phyloP scores from a whole-genome alignment of 495 filamentous ascomycete genomes.

The Neurospora sp. region DNA sequence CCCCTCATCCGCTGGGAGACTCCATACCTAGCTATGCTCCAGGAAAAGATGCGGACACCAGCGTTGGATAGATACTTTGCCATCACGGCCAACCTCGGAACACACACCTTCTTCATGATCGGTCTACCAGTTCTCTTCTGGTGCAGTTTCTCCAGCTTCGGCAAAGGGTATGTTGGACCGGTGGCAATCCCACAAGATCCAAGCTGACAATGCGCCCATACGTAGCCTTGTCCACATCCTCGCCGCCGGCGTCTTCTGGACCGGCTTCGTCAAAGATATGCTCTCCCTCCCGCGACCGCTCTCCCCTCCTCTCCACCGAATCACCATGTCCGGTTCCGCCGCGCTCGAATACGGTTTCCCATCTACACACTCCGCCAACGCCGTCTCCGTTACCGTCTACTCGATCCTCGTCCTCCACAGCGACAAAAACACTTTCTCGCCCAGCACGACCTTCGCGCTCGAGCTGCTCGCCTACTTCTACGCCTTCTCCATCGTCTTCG shows the following conservation, averaged over 20 bases:
- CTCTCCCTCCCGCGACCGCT: constrained; percentile 89
- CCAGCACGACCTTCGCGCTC: constrained; percentile 43
- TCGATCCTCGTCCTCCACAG: constrained; percentile 54
- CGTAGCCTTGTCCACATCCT: constrained; percentile 77
- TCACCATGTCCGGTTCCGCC: constrained; percentile 92
- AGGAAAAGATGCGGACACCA: constrained; percentile 67
- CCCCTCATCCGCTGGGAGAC: constrained; percentile 92
- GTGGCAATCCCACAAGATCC: not conserved
- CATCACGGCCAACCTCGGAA: constrained; percentile 91
- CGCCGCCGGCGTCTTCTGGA: constrained; percentile 83
- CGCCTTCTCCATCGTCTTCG: constrained; percentile 78
- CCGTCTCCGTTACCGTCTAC: constrained; percentile 87
- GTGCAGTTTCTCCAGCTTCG: constrained; percentile 75
- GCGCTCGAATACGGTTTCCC: constrained; percentile 96
- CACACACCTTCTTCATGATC: constrained; percentile 98
- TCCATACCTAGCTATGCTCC: constrained; percentile 78
- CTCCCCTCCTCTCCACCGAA: constrained; percentile 85
- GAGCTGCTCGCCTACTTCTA: constrained; percentile 69
- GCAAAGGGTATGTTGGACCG: constrained; percentile 60
- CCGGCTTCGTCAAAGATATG: constrained; percentile 88
- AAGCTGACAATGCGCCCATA: constrained; percentile 7
- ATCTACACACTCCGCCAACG: constrained; percentile 93
- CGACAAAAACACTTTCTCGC: constrained; percentile 42
- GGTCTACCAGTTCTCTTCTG: constrained; percentile 88
- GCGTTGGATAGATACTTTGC: constrained; percentile 91